Base-by-base conservation (phyloP, 768 basidiomycete species). In the Suillus alpinus region DNA sequence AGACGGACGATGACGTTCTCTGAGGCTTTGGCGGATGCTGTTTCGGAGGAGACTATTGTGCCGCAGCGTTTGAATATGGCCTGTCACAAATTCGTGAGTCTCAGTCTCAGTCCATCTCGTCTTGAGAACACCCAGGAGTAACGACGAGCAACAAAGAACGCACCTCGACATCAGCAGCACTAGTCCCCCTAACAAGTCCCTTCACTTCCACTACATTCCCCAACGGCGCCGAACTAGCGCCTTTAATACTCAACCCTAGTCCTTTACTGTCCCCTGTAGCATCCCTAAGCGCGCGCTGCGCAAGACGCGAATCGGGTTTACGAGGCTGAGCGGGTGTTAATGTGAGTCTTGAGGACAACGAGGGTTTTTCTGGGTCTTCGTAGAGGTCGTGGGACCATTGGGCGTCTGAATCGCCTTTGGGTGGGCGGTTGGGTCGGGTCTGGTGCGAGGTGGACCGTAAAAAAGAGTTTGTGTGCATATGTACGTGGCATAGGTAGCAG, bases 51-150 rank as follows among this genome's bases (percentile, higher is more conserved):
- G 36, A 83, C 80, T 63, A 90, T 85, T 20, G 83, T 75, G 7
- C 90, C 90, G 66, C 91, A 91, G 26, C 87, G 85, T 63, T 88
- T 87, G 80, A 94, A 94, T 58, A 93, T 93, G 29, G 92, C 90
- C 69, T 73, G 44, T 62, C 58, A 61, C 36, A 41, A 60, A 39
- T 36, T n/a, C 16, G 31, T 20, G 26, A 37, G 66, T 57, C 26
- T 61, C 43, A 44, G 20, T 44, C 20, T 44, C 20, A 23, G 6
- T 41, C 18, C 40, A n/a, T n/a, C n/a, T 26, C 3, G 26, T n/a
- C 9, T 14, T 44, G 26, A 57, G 62, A 16, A n/a, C 18, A 10
- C 50, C 9, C 26, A 26, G 26, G 26, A 26, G 3, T 3, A 26
- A 26, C 41, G 4, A n/a, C 41, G n/a, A 41, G 16, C 41, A 23